A percentile compares a stretch with the other conserved stretches of the same genome.
Conservation (phyloP, 169 alveolate genomes). For the Cryptosporidium parvum region DNA sequence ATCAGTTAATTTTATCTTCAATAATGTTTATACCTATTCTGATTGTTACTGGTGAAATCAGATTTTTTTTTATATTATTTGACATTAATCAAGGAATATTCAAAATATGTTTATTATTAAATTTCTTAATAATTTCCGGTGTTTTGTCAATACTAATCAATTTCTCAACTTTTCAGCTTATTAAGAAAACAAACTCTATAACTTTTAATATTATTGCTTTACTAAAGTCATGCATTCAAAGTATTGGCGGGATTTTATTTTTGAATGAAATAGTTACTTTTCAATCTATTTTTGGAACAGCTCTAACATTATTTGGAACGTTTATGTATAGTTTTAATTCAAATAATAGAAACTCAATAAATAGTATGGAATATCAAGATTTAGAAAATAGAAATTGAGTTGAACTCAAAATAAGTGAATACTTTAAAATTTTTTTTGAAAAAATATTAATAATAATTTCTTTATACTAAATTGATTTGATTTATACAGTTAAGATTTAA, state of each 20-base stretch:
- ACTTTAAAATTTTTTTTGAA: neutral
- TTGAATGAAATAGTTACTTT: slow-evolving; percentile 62
- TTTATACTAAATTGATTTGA: neutral
- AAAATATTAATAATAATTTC: neutral
- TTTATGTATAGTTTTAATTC: slow-evolving; percentile 9
- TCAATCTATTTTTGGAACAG: slow-evolving; percentile 45
- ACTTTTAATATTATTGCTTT: slow-evolving; percentile 77
- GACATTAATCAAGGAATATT: neutral
- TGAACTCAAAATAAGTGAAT: neutral
- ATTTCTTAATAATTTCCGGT: neutral
- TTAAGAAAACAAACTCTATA: slow-evolving; percentile 17
- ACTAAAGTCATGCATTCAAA: slow-evolving; percentile 77
- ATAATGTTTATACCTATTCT: slow-evolving; percentile 61
- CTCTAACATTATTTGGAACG: slow-evolving; percentile 67
- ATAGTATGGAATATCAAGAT: neutral
- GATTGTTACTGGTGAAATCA: slow-evolving; percentile 44
- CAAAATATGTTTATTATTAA: neutral
- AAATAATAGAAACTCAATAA: neutral
- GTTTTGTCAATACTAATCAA: slow-evolving; percentile 11
- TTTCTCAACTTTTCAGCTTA: slow-evolving; percentile 10
- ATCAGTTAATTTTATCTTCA: slow-evolving; percentile 52
- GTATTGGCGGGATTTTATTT: slow-evolving; percentile 73
- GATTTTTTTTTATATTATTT: neutral
- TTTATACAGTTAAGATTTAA: neutral
- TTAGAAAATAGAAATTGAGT: neutral